A percentile compares a stretch with the other conserved stretches of the same genome.
Conservation (phyloP, 176 grass and related monocot genomes). For the Oryza meyeriana region DNA sequence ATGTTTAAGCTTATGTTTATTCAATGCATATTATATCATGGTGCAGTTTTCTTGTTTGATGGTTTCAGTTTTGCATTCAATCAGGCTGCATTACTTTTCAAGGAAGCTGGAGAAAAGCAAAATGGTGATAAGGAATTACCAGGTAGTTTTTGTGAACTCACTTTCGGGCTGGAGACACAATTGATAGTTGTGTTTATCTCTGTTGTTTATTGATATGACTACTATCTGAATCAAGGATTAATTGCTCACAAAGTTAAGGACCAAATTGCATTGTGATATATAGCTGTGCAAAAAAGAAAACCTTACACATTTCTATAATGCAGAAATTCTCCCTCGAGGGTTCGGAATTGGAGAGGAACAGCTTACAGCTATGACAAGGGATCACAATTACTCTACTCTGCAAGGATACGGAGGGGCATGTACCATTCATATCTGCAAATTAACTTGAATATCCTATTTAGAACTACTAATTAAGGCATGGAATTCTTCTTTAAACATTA, state of each 20-base stretch:
- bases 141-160: slow-evolving; percentile 37
- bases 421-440: slow-evolving; percentile 33
- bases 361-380: slow-evolving; percentile 68
- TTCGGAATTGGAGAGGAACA: slow-evolving; percentile 69
- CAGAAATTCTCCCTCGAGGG: slow-evolving; percentile 37
- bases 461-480: slow-evolving; percentile 25
- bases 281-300: background rate
- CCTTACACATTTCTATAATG: slow-evolving; percentile 30
- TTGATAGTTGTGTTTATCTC: background rate
- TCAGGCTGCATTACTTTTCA: slow-evolving; percentile 94
- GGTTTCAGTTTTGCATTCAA: slow-evolving; percentile 32
- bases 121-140: slow-evolving; percentile 30
- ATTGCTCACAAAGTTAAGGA: background rate
- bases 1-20: slow-evolving; percentile 29
- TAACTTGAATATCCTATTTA: slow-evolving; percentile 16
- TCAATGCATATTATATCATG: background rate
- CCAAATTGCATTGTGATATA: slow-evolving; percentile 1
- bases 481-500: slow-evolving; percentile 47
- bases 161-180: background rate
- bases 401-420: slow-evolving; percentile 85
- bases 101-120: slow-evolving; percentile 74
- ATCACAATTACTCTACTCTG: slow-evolving; percentile 79
- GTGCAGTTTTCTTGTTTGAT: slow-evolving; percentile 12
- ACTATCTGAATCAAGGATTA: slow-evolving; percentile 22
- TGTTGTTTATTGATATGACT: slow-evolving; percentile 12